Conservation (phyloP, 305 asterid genomes). For the Fraxinus baroniana region DNA sequence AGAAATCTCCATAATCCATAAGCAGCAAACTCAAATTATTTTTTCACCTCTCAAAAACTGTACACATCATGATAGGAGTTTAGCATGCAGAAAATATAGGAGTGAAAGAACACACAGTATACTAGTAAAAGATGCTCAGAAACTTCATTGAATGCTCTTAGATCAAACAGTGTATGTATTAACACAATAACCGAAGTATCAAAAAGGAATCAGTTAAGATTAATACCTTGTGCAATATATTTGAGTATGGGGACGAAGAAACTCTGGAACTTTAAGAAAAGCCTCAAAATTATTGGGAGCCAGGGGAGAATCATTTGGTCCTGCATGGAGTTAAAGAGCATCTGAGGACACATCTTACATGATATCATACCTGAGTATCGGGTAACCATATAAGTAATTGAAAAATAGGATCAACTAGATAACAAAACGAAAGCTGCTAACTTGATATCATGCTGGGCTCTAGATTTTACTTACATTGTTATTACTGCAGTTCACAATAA, state of each 20-base stretch:
- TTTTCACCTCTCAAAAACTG: background rate
- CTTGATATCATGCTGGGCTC: slow-evolving; percentile 2
- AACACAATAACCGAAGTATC: slow-evolving; percentile 6
- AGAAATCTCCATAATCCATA: background rate
- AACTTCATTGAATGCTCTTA: slow-evolving; percentile 3
- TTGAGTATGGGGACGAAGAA: slow-evolving; percentile 92
- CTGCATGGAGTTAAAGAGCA: slow-evolving; percentile 45
- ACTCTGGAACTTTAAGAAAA: slow-evolving; percentile 91
- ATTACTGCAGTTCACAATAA: slow-evolving; percentile 5
- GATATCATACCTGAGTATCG: slow-evolving; percentile 20
- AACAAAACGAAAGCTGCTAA: background rate
- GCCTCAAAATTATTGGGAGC: slow-evolving; percentile 94
- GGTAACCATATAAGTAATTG: slow-evolving; percentile 5
- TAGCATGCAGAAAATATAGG: slow-evolving; percentile 11
- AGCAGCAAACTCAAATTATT: background rate
- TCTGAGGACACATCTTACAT: slow-evolving; percentile 23
- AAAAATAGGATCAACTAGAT: background rate
- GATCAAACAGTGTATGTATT: background rate
- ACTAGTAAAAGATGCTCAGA: background rate
- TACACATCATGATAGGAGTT: background rate
- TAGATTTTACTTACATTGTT: background rate
- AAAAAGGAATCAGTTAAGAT: slow-evolving; percentile 8
- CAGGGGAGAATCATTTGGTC: slow-evolving; percentile 93
- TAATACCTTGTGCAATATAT: slow-evolving; percentile 93
- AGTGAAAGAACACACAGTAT: slow-evolving; percentile 5